Conservation (phyloP, 495 filamentous ascomycete species). For the Hypoxylon cercidicola region DNA sequence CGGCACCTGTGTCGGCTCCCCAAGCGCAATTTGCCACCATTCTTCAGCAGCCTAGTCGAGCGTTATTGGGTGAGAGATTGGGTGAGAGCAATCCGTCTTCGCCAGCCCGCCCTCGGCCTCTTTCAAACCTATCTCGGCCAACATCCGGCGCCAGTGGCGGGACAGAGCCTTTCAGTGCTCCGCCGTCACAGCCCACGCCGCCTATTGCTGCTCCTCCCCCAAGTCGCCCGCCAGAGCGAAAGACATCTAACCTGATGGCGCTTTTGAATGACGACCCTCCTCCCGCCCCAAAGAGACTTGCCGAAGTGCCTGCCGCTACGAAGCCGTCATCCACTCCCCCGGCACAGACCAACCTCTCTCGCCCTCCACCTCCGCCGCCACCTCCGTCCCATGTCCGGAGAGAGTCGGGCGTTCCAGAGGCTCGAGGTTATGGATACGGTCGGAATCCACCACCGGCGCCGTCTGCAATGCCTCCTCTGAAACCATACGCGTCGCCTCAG, state of each 20-base stretch:
- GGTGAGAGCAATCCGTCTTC: slow-evolving; percentile 47
- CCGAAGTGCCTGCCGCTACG: slow-evolving; percentile 48
- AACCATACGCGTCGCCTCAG: slow-evolving; percentile 60
- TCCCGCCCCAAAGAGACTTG: slow-evolving; percentile 51
- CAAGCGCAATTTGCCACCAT: slow-evolving; percentile 46
- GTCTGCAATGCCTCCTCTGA: slow-evolving; percentile 59
- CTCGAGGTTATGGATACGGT: slow-evolving; percentile 48
- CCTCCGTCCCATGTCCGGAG: slow-evolving; percentile 49
- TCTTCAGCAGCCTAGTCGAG: slow-evolving; percentile 47
- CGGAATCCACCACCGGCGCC: slow-evolving; percentile 49
- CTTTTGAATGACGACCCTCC: slow-evolving; percentile 61
- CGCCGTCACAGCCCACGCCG: slow-evolving; percentile 47
- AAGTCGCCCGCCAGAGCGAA: slow-evolving; percentile 52
- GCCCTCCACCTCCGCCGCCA: slow-evolving; percentile 49
- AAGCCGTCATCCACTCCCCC: slow-evolving; percentile 59
- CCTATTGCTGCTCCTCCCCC: slow-evolving; percentile 44
- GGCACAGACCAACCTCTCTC: slow-evolving; percentile 51
- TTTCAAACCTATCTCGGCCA: slow-evolving; percentile 47
- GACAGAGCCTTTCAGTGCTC: slow-evolving; percentile 51
- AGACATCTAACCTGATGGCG: slow-evolving; percentile 61
- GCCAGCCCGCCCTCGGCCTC: slow-evolving; percentile 44
- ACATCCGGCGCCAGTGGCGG: slow-evolving; percentile 45
- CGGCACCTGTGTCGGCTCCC: slow-evolving; percentile 8
- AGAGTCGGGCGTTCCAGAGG: slow-evolving; percentile 45
- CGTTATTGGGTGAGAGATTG: slow-evolving; percentile 46